Percentiles rank a stretch among this genome's conserved stretches.
Conservation (phyloP, 805 yeast genomes). For the Cephaloascus albidus region DNA sequence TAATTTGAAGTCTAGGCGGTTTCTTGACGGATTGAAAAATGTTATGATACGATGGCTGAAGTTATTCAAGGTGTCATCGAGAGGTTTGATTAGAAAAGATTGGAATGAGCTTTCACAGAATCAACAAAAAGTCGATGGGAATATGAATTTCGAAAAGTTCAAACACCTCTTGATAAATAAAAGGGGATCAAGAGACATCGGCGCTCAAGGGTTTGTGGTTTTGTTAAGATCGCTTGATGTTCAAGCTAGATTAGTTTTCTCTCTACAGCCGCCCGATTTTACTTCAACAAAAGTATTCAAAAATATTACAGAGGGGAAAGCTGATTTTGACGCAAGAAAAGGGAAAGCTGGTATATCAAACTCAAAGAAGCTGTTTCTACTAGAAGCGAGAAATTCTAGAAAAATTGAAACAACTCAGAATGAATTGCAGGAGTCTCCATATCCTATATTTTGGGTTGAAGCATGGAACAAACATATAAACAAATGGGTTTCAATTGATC, state of each 20-base stretch:
- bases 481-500: conserved; percentile 83
- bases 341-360: conserved; percentile 4
- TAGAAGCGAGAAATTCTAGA: not conserved
- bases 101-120: conserved; percentile 20
- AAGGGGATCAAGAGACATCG: conserved; percentile 67
- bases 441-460: conserved; percentile 88
- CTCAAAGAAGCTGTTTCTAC: conserved; percentile 6
- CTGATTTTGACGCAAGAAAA: not conserved
- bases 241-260: conserved; percentile 66
- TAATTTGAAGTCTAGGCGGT: conserved; percentile 47
- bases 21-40: conserved; percentile 70
- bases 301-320: conserved; percentile 2
- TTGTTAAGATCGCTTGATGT: conserved; percentile 63
- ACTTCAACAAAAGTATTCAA: conserved; percentile 19
- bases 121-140: conserved; percentile 13
- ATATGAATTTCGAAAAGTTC: conserved; percentile 33
- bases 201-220: conserved; percentile 83
- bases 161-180: conserved; percentile 28
- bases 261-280: conserved; percentile 87
- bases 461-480: conserved; percentile 74
- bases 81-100: conserved; percentile 21
- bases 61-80: conserved; percentile 37
- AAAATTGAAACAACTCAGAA: not conserved
- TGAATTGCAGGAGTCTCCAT: conserved; percentile 13
- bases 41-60: conserved; percentile 54